Percentiles rank a stretch among this genome's conserved stretches.
Evolutionary conservation across 352 stramenopile species (phyloP).

Genomic region (Halophytophthora polymorphica): DNA sequence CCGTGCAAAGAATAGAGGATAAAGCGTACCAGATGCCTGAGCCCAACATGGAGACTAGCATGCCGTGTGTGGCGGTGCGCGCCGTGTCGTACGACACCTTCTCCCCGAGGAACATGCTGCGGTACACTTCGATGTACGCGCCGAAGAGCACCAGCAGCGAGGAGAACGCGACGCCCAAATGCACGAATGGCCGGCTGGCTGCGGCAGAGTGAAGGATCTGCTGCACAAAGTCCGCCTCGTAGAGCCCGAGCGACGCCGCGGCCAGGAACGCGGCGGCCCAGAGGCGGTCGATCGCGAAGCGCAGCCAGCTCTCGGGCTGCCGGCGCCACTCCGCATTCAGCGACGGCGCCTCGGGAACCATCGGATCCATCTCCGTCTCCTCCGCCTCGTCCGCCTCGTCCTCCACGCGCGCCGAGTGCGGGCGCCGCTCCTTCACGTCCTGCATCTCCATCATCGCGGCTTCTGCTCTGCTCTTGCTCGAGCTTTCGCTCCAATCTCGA

Average conservation of each 20-base stretch:
- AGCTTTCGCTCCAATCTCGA: no score
- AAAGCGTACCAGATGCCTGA: conserved; percentile 55
- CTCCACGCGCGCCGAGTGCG: conserved; percentile 13
- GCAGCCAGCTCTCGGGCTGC: conserved; percentile 32
- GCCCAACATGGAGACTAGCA: conserved; percentile 56
- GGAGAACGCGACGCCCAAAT: conserved; percentile 46
- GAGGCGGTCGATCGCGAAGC: conserved; percentile 47
- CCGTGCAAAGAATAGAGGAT: no score
- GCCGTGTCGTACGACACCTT: conserved; percentile 59
- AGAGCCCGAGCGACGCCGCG: conserved; percentile 46
- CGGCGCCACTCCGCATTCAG: conserved; percentile 9
- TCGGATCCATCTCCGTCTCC: conserved; percentile 38
- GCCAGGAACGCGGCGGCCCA: conserved; percentile 57
- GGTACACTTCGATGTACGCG: conserved; percentile 74
- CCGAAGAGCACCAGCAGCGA: conserved; percentile 57
- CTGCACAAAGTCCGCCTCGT: conserved; percentile 59
- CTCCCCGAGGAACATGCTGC: conserved; percentile 50
- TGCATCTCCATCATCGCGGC: conserved; percentile 59
- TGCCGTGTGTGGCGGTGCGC: conserved; percentile 64
- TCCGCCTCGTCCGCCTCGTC: conserved; percentile 1
- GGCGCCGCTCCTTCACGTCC: conserved; percentile 47
- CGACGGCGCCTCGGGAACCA: conserved; percentile 22
- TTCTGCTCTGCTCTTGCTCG: conserved; percentile 4
- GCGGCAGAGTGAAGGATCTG: conserved; percentile 48
- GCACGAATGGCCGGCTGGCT: conserved; percentile 52